These are phyloP conservation scores for Aspergillus novofumigatus DNA, from an alignment of 2,329 filamentous ascomycete genomes.

Conservation along the genomic window DNA sequence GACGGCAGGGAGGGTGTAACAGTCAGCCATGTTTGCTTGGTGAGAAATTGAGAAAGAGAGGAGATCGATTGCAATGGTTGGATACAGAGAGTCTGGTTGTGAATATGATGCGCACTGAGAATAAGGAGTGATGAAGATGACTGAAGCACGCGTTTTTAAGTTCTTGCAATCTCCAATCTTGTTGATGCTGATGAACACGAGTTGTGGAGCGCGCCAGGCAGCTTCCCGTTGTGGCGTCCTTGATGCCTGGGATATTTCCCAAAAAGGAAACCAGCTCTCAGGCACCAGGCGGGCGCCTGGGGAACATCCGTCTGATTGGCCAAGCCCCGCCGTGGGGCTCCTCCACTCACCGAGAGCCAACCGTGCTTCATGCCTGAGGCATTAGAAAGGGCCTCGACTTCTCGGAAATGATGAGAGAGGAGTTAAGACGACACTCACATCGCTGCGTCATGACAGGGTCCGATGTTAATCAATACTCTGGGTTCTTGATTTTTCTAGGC, in stretches of 20 bases:
- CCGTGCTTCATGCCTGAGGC: no score
- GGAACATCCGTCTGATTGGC: background rate
- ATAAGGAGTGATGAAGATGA: background rate
- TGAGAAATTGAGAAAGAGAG: background rate
- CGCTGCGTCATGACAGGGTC: no score
- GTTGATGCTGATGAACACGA: background rate
- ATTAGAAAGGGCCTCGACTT: no score
- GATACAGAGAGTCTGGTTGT: background rate
- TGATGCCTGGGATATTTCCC: background rate
- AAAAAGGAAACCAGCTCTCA: background rate
- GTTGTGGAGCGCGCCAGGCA: background rate
- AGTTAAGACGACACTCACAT: no score
- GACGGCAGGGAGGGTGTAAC: constrained; percentile 20
- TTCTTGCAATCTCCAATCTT: background rate
- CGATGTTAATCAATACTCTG: no score
- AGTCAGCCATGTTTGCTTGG: constrained; percentile 4
- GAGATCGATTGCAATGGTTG: no score
- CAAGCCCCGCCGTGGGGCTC: background rate
- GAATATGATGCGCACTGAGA: background rate
- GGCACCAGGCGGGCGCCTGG: background rate
- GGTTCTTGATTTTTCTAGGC: no score
- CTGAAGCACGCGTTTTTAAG: background rate
- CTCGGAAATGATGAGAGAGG: no score
- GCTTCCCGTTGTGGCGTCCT: background rate
- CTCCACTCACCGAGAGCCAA: background rate